Evolutionary conservation across 306 rosid genomes (phyloP), one percentile per base, ranked within the genome.

Genomic region (Crataegus laevigata): DNA sequence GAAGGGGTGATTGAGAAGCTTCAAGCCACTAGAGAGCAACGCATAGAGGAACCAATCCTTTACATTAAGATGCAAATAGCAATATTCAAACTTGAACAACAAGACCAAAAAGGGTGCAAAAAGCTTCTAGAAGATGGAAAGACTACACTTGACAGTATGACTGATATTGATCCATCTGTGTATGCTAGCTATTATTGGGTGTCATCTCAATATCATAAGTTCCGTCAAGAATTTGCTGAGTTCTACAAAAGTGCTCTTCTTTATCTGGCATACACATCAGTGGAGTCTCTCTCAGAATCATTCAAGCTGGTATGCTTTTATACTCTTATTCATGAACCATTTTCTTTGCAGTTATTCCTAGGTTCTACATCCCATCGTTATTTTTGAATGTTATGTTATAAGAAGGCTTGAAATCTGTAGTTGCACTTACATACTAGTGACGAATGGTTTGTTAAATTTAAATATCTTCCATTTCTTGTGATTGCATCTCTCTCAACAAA

Each of bases 191-290:
- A 84, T 81, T 92, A 89, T 81, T 96, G 99, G 99, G 99, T 96
- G 40, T 88, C 99, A 70, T 96, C 97, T 80, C 99, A 96, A 78
- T 92, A 76, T 81, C 66, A 91, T 42, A 96, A 96, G 62, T 85
- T 89, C 26, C 91, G 92, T 24, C 93, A 86, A 84, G 99, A 96
- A 78, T 96, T 90, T 89, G 98, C 99, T 3, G 99, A 96, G 84
- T 96, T 96, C 94, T 96, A 96, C 83, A 96, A 85, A 86, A 90
- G 91, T 75, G 97, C 99, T 77, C 99, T 96, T 88, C 99, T 96
- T 82, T 96, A 96, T 80, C 82, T 96, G 74, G 99, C 98, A 52
- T 96, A 96, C 82, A 96, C 93, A 11, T 89, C 98, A 72, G 99
- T 92, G 85, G 99, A 96, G 68, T 87, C 97, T 72, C 97, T 96